These are phyloP conservation scores for Epichloe glyceriae DNA, from an alignment of 2,329 filamentous ascomycete genomes.

Conservation along the genomic window DNA sequence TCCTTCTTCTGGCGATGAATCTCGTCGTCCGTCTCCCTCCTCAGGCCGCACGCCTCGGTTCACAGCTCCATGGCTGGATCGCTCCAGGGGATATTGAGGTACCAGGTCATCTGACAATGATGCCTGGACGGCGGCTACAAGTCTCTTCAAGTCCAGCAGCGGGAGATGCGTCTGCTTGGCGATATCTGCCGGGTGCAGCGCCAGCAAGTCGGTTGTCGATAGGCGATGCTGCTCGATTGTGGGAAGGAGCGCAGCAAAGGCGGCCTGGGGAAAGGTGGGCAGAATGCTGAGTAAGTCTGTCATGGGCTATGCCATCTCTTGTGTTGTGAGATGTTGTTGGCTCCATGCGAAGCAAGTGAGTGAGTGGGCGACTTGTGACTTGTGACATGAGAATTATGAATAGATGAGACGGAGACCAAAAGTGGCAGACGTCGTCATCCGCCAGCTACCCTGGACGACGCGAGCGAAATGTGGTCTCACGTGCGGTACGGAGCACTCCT, in stretches of 20 bases:
- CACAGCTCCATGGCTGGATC: background rate
- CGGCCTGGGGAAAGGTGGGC: constrained; percentile 60
- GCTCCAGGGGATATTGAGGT: constrained; percentile 13
- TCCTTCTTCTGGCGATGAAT: background rate
- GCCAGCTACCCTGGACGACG: background rate
- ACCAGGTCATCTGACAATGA: constrained; percentile 52
- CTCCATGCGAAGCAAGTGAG: too few species aligned
- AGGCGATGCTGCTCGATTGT: constrained; percentile 67
- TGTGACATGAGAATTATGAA: background rate
- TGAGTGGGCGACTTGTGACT: too few species aligned
- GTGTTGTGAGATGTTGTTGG: background rate
- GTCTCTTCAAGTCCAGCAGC: constrained; percentile 62
- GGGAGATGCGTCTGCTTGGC: constrained; percentile 77
- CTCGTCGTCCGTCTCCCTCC: background rate
- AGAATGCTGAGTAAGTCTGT: constrained; percentile 76
- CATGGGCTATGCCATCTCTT: constrained; percentile 37
- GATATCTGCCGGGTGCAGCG: constrained; percentile 68
- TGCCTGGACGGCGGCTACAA: constrained; percentile 53
- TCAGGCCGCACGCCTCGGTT: background rate
- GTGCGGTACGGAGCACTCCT: background rate
- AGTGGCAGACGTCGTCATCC: background rate
- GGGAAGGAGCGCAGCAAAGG: constrained; percentile 63
- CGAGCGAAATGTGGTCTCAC: background rate
- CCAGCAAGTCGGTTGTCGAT: constrained; percentile 72
- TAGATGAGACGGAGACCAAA: background rate